Conservation (phyloP, 2,329 filamentous ascomycete species). For the Thermothelomyces thermophilus region DNA sequence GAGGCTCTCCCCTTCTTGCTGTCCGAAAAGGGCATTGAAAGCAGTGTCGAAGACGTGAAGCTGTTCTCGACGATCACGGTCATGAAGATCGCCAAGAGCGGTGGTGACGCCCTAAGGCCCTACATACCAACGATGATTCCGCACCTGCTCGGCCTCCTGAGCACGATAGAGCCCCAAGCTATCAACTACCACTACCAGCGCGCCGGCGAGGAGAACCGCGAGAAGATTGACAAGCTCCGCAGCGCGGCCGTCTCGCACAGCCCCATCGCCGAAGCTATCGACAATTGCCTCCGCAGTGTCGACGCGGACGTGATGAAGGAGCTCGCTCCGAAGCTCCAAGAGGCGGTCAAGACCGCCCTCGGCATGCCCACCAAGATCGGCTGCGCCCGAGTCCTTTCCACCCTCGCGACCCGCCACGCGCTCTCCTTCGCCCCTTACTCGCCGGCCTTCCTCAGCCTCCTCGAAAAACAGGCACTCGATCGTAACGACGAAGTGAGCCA, state of each 20-base stretch:
- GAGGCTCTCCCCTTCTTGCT: constrained; percentile 86
- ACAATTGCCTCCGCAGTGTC: constrained; percentile 77
- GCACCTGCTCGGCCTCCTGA: constrained; percentile 73
- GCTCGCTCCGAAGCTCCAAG: constrained; percentile 65
- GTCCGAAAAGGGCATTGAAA: constrained; percentile 83
- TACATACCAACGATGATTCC: constrained; percentile 79
- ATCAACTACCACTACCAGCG: constrained; percentile 93
- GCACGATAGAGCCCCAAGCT: constrained; percentile 79
- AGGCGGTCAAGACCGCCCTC: constrained; percentile 75
- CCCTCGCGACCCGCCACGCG: constrained; percentile 73
- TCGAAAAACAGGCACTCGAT: constrained; percentile 79
- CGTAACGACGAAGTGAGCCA: constrained; percentile 90
- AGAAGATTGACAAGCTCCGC: constrained; percentile 83
- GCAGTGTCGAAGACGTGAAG: constrained; percentile 79
- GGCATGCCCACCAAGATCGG: constrained; percentile 93
- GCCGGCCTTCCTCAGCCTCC: constrained; percentile 65
- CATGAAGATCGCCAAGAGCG: constrained; percentile 83
- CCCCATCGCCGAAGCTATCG: constrained; percentile 87
- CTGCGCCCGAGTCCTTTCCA: constrained; percentile 76
- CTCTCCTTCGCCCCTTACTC: constrained; percentile 70
- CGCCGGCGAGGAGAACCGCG: constrained; percentile 76
- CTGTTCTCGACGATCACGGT: constrained; percentile 76
- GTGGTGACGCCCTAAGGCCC: constrained; percentile 67
- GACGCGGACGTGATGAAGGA: constrained; percentile 72
- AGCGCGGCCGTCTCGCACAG: constrained; percentile 76